Conservation (phyloP, 140 eudicot genomes). For the Flaveria floridana region DNA sequence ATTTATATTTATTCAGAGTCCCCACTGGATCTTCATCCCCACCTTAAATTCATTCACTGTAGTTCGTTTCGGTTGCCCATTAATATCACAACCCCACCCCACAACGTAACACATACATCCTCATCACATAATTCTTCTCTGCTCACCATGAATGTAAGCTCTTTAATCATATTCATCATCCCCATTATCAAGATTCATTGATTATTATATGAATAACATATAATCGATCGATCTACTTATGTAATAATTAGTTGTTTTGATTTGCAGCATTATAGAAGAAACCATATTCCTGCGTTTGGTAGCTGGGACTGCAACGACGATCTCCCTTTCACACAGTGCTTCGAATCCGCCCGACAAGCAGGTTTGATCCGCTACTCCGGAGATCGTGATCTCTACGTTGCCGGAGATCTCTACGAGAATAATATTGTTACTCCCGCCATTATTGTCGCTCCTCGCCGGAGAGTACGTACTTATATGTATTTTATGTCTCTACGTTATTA, state of each 20-base stretch:
- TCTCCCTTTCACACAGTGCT: slow-evolving; percentile 82
- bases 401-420: slow-evolving; percentile 79
- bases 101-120: slow-evolving; percentile 12
- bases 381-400: slow-evolving; percentile 77
- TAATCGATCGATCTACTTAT: not conserved
- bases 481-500: too few species aligned
- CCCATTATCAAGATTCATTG: not conserved
- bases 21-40: slow-evolving; percentile 33
- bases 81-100: slow-evolving; percentile 24
- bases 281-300: slow-evolving; percentile 82
- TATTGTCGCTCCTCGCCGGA: slow-evolving; percentile 74
- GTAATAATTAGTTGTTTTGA: not conserved
- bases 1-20: slow-evolving; percentile 3
- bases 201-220: not conserved
- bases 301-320: slow-evolving; percentile 79
- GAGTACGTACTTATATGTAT: slow-evolving; percentile 21
- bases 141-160: slow-evolving; percentile 35
- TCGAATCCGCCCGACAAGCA: slow-evolving; percentile 71
- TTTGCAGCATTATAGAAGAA: slow-evolving; percentile 51
- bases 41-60: slow-evolving; percentile 8
- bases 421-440: slow-evolving; percentile 78
- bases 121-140: slow-evolving; percentile 11
- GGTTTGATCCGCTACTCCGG: slow-evolving; percentile 57
- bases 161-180: not conserved
- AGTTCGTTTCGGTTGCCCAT: slow-evolving; percentile 2